A percentile compares a stretch with the other conserved stretches of the same genome.
phyloP scores from a whole-genome alignment of 2,329 filamentous ascomycete species.

The Colletotrichum tanaceti region DNA sequence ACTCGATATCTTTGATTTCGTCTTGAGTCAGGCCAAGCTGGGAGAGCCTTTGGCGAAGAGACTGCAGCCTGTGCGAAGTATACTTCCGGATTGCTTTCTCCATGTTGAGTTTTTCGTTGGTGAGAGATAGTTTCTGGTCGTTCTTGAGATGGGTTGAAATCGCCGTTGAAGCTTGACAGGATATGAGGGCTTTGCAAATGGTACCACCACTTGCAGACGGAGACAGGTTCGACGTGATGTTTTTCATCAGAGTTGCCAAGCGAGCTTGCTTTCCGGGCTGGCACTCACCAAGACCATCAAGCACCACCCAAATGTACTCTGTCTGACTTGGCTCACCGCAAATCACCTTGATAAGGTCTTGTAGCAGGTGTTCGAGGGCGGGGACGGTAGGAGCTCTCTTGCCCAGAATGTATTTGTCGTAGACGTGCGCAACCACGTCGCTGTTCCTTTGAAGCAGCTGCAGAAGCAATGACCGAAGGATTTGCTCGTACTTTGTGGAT shows the following conservation, averaged over 20 bases:
- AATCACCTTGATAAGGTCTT: not conserved
- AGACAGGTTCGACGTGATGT: not conserved
- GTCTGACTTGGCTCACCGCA: conserved; percentile 22
- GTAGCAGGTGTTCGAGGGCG: conserved; percentile 17
- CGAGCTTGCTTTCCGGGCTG: not conserved
- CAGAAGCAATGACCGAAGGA: conserved; percentile 31
- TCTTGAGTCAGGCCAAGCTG: not conserved
- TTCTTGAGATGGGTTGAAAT: not conserved
- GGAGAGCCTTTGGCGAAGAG: not conserved
- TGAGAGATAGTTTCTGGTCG: not conserved
- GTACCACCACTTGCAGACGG: not conserved
- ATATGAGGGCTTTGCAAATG: not conserved
- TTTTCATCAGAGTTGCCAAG: no score
- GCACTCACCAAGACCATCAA: conserved; percentile 28
- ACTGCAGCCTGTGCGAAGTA: not conserved
- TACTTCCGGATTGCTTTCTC: not conserved
- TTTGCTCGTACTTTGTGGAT: conserved; percentile 48
- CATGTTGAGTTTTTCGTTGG: not conserved
- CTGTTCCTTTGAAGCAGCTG: conserved; percentile 8
- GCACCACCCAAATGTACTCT: conserved; percentile 8
- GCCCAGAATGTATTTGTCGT: conserved; percentile 3
- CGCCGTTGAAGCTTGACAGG: not conserved
- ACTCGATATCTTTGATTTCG: not conserved
- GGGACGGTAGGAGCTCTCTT: conserved; percentile 4
- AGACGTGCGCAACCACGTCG: conserved; percentile 16